Evolutionary conservation across 345 rosid species (phyloP).

Genomic region (Lepidium aucheri): DNA sequence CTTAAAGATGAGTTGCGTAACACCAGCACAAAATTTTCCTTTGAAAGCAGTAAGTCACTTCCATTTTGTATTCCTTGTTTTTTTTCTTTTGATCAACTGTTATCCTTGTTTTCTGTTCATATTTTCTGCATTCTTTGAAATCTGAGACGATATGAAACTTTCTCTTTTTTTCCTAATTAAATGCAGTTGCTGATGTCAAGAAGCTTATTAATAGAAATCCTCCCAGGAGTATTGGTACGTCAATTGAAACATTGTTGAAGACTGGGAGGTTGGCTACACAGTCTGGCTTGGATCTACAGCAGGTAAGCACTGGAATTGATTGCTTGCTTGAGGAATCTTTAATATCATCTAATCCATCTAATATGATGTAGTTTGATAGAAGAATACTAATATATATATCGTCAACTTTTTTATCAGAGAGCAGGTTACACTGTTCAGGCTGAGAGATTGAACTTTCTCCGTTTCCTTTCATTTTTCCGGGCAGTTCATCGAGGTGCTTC

Average conservation of each 20-base stretch:
- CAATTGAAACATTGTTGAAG: slow-evolving; percentile 67
- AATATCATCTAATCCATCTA: neutral
- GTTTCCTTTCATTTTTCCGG: slow-evolving; percentile 87
- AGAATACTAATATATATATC: neutral
- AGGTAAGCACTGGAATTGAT: slow-evolving; percentile 37
- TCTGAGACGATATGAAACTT: neutral
- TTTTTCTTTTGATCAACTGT: no score
- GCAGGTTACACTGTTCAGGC: slow-evolving; percentile 96
- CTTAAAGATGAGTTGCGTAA: slow-evolving; percentile 52
- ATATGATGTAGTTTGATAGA: neutral
- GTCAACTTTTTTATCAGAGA: slow-evolving; percentile 37
- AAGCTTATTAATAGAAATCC: slow-evolving; percentile 55
- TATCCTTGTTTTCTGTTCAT: no score
- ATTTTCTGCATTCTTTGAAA: neutral
- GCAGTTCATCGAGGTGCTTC: slow-evolving; percentile 96
- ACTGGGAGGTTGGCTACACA: slow-evolving; percentile 66
- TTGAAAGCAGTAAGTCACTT: slow-evolving; percentile 45
- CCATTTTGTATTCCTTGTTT: neutral
- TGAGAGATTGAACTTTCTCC: slow-evolving; percentile 91
- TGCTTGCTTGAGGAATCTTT: slow-evolving; percentile 1
- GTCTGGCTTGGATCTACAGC: slow-evolving; percentile 85
- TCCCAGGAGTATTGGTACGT: slow-evolving; percentile 40
- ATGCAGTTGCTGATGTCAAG: slow-evolving; percentile 62
- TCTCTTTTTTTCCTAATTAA: neutral
- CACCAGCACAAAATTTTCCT: slow-evolving; percentile 38